Conservation (phyloP, 805 yeast genomes). For the Candida verbasci region DNA sequence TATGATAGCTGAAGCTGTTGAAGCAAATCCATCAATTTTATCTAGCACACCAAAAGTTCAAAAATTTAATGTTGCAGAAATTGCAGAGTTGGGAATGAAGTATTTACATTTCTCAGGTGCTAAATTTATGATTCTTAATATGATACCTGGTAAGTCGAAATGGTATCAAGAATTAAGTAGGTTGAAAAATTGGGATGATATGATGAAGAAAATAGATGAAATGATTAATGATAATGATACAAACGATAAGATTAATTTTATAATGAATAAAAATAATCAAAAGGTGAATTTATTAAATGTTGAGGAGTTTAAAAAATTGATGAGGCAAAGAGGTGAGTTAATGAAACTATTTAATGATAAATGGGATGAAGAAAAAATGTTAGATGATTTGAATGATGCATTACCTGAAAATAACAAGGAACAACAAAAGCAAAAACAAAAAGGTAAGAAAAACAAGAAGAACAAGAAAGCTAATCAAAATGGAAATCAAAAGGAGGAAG, state of each 20-base stretch:
- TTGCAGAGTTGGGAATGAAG: constrained; percentile 50
- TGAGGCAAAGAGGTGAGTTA: constrained; percentile 2
- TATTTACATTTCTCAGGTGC: constrained; percentile 65
- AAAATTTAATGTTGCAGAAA: constrained; percentile 53
- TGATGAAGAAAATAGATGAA: constrained; percentile 32
- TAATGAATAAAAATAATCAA: constrained; percentile 28
- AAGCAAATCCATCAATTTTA: constrained; percentile 79
- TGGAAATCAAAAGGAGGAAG: too few relatives aligned
- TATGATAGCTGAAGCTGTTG: constrained; percentile 93
- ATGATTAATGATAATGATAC: constrained; percentile 24
- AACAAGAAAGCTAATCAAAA: too few relatives aligned
- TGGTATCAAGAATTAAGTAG: constrained; percentile 50
- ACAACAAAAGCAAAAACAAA: not conserved
- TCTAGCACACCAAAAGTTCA: constrained; percentile 44
- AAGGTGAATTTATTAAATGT: constrained; percentile 20
- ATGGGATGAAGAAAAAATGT: constrained; percentile 6
- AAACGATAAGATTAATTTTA: constrained; percentile 22
- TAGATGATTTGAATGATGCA: constrained; percentile 6
- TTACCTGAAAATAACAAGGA: not conserved
- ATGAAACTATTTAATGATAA: constrained; percentile 4
- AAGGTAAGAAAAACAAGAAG: constrained; percentile 1
- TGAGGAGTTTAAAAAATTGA: constrained; percentile 11
- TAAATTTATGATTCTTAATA: constrained; percentile 74
- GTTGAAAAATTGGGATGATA: constrained; percentile 51
- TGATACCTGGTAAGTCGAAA: constrained; percentile 71